A percentile compares a stretch with the other conserved stretches of the same genome.
Evolutionary conservation across 2,329 filamentous ascomycete species (phyloP).

Genomic region (Ploettnerulaceae sp.): DNA sequence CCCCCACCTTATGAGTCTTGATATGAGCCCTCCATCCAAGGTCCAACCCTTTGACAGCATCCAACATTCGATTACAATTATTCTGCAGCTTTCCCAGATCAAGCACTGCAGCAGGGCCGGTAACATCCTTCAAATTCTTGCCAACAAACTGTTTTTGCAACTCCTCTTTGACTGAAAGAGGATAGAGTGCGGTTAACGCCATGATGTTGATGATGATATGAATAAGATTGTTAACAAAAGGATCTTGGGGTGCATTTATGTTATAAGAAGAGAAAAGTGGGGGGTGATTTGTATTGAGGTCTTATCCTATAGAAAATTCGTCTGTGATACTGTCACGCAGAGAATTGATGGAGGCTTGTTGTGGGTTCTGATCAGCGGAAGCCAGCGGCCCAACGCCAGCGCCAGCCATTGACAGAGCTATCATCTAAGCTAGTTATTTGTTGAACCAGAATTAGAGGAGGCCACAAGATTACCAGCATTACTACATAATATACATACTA

Average conservation of each 20-base stretch:
- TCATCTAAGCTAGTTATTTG: too few species aligned
- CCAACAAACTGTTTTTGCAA: conserved; percentile 49
- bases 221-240: not conserved
- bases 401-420: too few species aligned
- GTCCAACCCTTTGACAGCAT: conserved; percentile 52
- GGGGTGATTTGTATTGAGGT: too few species aligned
- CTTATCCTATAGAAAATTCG: not conserved
- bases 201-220: conserved; percentile 15
- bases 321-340: conserved; percentile 1
- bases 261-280: not conserved
- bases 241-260: not conserved
- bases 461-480: too few species aligned
- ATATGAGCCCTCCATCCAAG: conserved; percentile 72
- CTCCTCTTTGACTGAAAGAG: conserved; percentile 34
- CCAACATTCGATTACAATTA: conserved; percentile 70
- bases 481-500: too few species aligned
- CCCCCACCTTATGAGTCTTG: conserved; percentile 72
- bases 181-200: conserved; percentile 25
- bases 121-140: conserved; percentile 53
- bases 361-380: not conserved
- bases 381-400: too few species aligned
- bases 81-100: conserved; percentile 60
- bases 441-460: too few species aligned
- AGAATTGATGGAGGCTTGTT: not conserved
- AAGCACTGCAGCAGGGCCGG: conserved; percentile 63